Base-by-base conservation (phyloP, 2,329 filamentous ascomycete genomes). In the Lecanicillium sp. region DNA sequence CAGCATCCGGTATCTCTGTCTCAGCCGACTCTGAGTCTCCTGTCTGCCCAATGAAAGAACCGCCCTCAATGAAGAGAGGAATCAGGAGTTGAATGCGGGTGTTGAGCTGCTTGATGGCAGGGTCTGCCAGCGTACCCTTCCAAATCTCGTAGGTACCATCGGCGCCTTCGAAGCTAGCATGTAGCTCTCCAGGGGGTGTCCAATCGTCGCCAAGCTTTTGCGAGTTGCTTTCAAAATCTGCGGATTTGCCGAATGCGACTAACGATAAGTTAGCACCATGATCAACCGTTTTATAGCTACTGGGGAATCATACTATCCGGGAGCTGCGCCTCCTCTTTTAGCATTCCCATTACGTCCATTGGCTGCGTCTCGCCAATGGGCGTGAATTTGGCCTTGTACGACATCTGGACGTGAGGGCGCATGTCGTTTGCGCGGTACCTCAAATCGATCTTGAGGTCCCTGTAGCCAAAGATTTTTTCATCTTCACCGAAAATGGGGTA, bases 401-500 rank as follows among this genome's bases (percentile, higher is more conserved):
- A 78, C 44, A 90, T 76, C 48, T 83, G 75, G 26, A 96, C 64
- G 56, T 87, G 79, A 0, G 90, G 89, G 55, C 83, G 82, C 69
- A 97, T 81, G 62, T 96, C 86, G 62, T 73, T 77, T 14, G 78
- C 76, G 61, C 81, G 72, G 57, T 74, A 84, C 53, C 81, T 81
- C 48, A 97, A 70, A 53, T 81, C 79, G 61, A 97, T 84, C 54
- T 81, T 81, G 48, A 95, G 76, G 46, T 82, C 81, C 62, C 89
- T 84, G 72, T 96, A 95, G 30, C 91, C 91, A 58, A 95, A 90
- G 54, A 97, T 91, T 24, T 77, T 79, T 66, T 98, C 90, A 8
- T 93, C 84, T n/a, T 97, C 86, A 59, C 89, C 89, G 57, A 97
- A 96, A 54, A 98, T 86, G 1, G 88, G 74, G 66, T 97, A 95